Conservation (phyloP, 495 filamentous ascomycete species). For the Penicillium ochrochloron region DNA sequence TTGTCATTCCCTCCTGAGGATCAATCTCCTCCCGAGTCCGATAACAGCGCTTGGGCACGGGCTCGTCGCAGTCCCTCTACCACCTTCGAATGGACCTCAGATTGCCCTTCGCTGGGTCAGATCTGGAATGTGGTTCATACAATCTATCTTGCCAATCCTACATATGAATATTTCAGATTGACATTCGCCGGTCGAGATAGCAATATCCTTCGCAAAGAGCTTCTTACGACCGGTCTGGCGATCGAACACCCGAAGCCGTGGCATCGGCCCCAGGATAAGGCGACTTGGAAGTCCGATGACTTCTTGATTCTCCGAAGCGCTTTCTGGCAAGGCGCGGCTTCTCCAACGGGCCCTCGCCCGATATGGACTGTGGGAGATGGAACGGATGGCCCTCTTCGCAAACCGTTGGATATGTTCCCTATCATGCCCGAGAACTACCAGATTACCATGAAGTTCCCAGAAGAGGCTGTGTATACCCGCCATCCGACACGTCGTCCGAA, state of each 20-base stretch:
- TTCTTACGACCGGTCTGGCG: slow-evolving; percentile 57
- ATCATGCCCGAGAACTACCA: slow-evolving; percentile 58
- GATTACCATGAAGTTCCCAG: slow-evolving; percentile 58
- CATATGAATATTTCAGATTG: slow-evolving; percentile 59
- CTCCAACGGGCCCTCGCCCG: slow-evolving; percentile 64
- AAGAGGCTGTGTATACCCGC: slow-evolving; percentile 50
- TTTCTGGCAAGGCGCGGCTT: slow-evolving; percentile 73
- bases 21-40: slow-evolving; percentile 35
- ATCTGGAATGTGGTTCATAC: slow-evolving; percentile 67
- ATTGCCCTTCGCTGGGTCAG: slow-evolving; percentile 56
- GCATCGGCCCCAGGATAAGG: slow-evolving; percentile 27
- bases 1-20: slow-evolving; percentile 29
- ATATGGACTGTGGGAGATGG: slow-evolving; percentile 56
- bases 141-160: slow-evolving; percentile 58
- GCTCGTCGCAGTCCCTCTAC: slow-evolving; percentile 44
- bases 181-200: slow-evolving; percentile 45
- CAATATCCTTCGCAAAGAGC: slow-evolving; percentile 49
- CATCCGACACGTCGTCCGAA: slow-evolving; percentile 66
- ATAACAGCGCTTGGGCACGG: slow-evolving; percentile 54
- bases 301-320: slow-evolving; percentile 46
- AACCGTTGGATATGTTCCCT: slow-evolving; percentile 49
- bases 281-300: slow-evolving; percentile 27
- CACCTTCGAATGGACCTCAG: slow-evolving; percentile 44
- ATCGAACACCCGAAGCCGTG: slow-evolving; percentile 50
- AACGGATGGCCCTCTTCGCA: slow-evolving; percentile 42